A percentile compares a stretch with the other conserved stretches of the same genome.
phyloP scores from a whole-genome alignment of 2,329 filamentous ascomycete genomes.

The Alternaria sp. region DNA sequence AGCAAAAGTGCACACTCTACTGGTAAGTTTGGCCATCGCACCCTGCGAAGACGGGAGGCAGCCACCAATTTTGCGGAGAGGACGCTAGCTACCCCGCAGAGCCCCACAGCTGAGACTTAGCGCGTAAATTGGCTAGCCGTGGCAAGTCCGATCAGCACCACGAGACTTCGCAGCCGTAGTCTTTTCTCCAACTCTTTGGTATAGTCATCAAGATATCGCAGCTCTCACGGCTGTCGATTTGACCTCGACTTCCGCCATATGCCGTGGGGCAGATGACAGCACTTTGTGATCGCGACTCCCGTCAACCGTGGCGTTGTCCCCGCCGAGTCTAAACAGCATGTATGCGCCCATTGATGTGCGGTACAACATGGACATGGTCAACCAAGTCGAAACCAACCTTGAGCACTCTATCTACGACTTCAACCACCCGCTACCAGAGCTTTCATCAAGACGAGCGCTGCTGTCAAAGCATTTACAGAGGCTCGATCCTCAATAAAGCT shows the following conservation, averaged over 20 bases:
- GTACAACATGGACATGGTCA: not conserved
- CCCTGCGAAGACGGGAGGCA: not conserved
- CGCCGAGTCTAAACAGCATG: not conserved
- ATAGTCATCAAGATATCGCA: constrained; percentile 27
- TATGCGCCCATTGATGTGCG: not conserved
- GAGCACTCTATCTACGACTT: not conserved
- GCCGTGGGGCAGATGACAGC: not conserved
- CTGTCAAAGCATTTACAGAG: not conserved
- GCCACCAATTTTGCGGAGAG: constrained; percentile 6
- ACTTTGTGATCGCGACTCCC: not conserved
- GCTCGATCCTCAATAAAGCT: not conserved
- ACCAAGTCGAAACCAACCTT: not conserved
- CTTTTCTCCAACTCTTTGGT: constrained; percentile 24
- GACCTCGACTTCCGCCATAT: constrained; percentile 27
- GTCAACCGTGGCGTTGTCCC: not conserved
- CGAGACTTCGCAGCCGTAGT: not conserved
- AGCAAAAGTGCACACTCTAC: not conserved
- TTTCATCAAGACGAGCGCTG: not conserved
- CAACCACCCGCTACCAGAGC: not conserved
- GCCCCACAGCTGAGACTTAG: constrained; percentile 12
- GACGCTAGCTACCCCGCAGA: constrained; percentile 12
- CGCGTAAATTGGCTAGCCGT: not conserved
- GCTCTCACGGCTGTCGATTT: constrained; percentile 23
- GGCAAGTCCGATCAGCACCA: not conserved
- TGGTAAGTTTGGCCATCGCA: not conserved